Base-by-base conservation (phyloP, 306 rosid genomes). In the Neltuma alba region DNA sequence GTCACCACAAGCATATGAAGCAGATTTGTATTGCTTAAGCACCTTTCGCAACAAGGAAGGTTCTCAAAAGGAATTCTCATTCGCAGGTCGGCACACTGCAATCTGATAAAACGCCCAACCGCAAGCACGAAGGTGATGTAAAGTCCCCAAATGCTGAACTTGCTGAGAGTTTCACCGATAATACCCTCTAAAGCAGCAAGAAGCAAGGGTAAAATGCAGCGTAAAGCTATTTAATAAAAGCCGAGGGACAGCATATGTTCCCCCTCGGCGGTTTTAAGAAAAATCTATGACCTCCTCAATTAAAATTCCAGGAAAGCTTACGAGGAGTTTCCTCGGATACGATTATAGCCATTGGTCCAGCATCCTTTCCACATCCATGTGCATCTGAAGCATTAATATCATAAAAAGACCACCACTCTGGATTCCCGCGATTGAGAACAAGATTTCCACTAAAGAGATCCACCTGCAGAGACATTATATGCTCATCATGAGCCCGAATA, bases 141-240 rank as follows among this genome's bases (percentile, higher is more conserved):
- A 76, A 95, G 97, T 81, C 99, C 99, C 99, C 97, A 95, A 76
- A 95, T 95, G 92, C 99, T 95, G 93, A 95, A 95, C 89, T 95
- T 95, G 96, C 98, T 95, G 30, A 95, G 92, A 63, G 98, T 95
- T 81, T 95, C 99, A 54, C 98, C 99, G 40, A 95, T 91, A 67
- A 95, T 93, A 78, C 99, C 99, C 90, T 92, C 99, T 95, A 91
- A 57, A 87, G 74, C 44, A 72, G 70, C 50, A 81, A 83, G 74
- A 74, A 78, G 44, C 71, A 55, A 47, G 7, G 54, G 3, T 3
- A 13, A 14, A 14, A 45, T 2, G 5, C 16, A 0, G 36, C 2
- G 4, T 33, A 33, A 33, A 33, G 36, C 36, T 33, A 33, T 33
- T 5, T 33, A 33, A 33, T 42, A 12, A 12, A 45, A 45, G 50